Conservation (phyloP, 768 basidiomycete genomes). For the Leccinum boreale region DNA sequence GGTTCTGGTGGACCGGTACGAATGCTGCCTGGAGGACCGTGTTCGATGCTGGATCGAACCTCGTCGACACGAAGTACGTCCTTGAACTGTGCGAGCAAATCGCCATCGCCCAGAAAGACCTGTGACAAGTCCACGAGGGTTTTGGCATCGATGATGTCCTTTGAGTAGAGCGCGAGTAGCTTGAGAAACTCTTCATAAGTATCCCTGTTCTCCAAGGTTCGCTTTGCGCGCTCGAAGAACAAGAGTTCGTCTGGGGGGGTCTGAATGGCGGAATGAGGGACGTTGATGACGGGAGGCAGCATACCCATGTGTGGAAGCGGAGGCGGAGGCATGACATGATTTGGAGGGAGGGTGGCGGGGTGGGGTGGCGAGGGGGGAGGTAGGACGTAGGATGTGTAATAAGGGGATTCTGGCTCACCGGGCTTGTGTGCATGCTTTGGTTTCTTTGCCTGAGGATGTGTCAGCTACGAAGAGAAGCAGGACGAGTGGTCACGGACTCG, state of each 20-base stretch:
- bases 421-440: constrained; percentile 59
- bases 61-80: constrained; percentile 81
- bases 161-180: constrained; percentile 84
- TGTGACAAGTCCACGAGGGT: constrained; percentile 79
- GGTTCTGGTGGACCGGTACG: constrained; percentile 75
- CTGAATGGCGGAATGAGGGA: constrained; percentile 31
- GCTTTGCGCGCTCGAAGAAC: constrained; percentile 94
- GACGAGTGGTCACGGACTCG: constrained; percentile 37
- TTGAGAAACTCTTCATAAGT: constrained; percentile 94
- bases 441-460: constrained; percentile 50
- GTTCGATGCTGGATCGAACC: constrained; percentile 52
- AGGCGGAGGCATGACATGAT: constrained; percentile 30
- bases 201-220: constrained; percentile 67
- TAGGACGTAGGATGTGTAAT: constrained; percentile 44
- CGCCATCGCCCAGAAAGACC: constrained; percentile 78
- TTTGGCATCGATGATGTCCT: constrained; percentile 85
- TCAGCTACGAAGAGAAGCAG: constrained; percentile 4
- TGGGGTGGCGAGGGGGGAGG: constrained; percentile 35
- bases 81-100: constrained; percentile 81
- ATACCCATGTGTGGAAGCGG: constrained; percentile 27
- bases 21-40: constrained; percentile 76
- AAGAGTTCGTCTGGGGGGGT: constrained; percentile 69
- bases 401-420: constrained; percentile 52
- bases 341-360: constrained; percentile 15
- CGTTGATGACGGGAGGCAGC: constrained; percentile 21